Conservation (phyloP, 106 monocot genomes). For the Acorus gramineus region DNA sequence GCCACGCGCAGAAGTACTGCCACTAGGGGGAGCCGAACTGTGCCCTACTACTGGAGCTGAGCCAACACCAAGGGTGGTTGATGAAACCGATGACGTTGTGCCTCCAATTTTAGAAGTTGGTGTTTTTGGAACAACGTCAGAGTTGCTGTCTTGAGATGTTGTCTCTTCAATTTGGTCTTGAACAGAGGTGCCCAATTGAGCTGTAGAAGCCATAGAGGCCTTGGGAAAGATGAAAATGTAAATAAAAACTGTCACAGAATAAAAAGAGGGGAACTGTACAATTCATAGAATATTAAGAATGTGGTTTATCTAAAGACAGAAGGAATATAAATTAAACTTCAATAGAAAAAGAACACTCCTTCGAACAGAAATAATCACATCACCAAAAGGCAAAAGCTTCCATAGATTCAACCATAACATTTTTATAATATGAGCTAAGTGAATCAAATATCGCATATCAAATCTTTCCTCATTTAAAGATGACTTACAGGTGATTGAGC, state of each 20-base stretch:
- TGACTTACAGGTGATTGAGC: slow-evolving; percentile 27
- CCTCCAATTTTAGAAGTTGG: slow-evolving; percentile 41
- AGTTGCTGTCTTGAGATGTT: slow-evolving; percentile 44
- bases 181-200: slow-evolving; percentile 19
- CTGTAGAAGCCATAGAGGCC: slow-evolving; percentile 21
- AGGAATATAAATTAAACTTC: no score
- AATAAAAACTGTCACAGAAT: neutral
- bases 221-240: neutral
- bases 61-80: slow-evolving; percentile 16
- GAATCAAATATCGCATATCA: no score
- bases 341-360: no score
- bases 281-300: no score
- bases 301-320: no score
- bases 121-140: slow-evolving; percentile 36
- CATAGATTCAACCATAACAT: no score
- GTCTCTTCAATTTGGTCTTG: slow-evolving; percentile 68
- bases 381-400: no score
- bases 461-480: neutral
- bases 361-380: no score
- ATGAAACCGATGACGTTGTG: slow-evolving; percentile 16
- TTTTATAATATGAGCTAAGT: no score
- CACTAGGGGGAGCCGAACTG: slow-evolving; percentile 19
- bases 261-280: neutral
- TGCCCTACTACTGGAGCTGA: slow-evolving; percentile 12
- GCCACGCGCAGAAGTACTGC: slow-evolving; percentile 22